phyloP scores from a whole-genome alignment of 1,284 basidiomycete genomes.

The Mrakiaceae sp. region DNA sequence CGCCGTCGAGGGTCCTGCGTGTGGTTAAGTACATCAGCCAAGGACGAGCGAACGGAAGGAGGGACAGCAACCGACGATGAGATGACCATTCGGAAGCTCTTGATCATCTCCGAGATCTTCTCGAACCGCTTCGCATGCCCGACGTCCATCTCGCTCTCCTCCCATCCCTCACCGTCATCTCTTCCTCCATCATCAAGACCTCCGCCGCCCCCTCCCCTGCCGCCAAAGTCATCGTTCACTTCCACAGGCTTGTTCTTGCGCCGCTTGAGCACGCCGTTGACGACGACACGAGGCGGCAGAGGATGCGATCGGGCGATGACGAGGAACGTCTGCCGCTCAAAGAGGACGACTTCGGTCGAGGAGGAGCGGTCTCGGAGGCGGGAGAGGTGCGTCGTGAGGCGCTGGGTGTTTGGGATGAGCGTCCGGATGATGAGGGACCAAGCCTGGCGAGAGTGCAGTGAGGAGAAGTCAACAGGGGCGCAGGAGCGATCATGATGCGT shows the following conservation, averaged over 20 bases:
- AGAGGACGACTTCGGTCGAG: conserved; percentile 87
- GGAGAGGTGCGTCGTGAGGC: conserved; percentile 72
- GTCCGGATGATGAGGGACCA: conserved; percentile 98
- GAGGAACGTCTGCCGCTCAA: conserved; percentile 94
- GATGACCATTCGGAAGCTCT: conserved; percentile 74
- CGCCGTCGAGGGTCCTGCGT: conserved; percentile 4
- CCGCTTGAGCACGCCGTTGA: conserved; percentile 7
- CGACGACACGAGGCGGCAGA: conserved; percentile 40
- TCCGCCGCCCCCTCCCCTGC: not conserved
- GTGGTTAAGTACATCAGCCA: not conserved
- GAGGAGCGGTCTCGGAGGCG: conserved; percentile 74
- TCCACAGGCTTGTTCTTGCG: conserved; percentile 19
- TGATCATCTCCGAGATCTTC: conserved; percentile 89
- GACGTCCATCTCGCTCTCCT: conserved; percentile 26
- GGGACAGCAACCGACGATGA: conserved; percentile 51
- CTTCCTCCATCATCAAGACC: conserved; percentile 16
- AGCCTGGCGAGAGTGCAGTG: conserved; percentile 45
- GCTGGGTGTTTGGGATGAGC: conserved; percentile 85
- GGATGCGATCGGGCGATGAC: conserved; percentile 57
- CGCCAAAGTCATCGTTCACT: too few relatives aligned
- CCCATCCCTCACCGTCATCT: conserved; percentile 15
- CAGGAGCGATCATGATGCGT: not conserved
- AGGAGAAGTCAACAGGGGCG: not conserved
- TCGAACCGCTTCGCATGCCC: conserved; percentile 76
- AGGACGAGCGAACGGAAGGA: not conserved